Percentiles rank a stretch among this genome's conserved stretches.
phyloP scores from a whole-genome alignment of 441 rosid species.

The Kokia cookei region DNA sequence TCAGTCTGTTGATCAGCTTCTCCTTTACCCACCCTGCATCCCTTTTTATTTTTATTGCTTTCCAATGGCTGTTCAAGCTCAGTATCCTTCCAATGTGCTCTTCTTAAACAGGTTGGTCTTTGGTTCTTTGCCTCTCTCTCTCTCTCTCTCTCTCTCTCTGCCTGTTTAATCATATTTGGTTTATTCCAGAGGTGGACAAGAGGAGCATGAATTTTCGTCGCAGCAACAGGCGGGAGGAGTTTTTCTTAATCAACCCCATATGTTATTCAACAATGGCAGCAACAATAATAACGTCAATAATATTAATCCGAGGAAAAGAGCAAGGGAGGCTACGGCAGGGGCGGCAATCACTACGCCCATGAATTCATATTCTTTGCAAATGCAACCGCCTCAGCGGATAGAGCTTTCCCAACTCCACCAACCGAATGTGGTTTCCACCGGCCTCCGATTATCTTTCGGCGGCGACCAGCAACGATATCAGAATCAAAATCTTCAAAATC shows the following conservation, averaged over 20 bases:
- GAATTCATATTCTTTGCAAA: constrained; percentile 37
- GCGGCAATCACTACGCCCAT: constrained; percentile 19
- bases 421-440: constrained; percentile 70
- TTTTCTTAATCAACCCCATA: constrained; percentile 54
- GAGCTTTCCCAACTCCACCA: constrained; percentile 56
- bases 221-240: constrained; percentile 49
- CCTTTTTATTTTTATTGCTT: constrained; percentile 18
- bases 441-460: constrained; percentile 66
- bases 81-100: constrained; percentile 67
- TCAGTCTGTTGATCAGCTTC: background rate
- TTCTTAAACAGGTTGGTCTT: constrained; percentile 64
- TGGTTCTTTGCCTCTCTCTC: background rate
- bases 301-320: constrained; percentile 55
- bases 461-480: constrained; percentile 46
- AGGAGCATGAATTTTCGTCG: constrained; percentile 55
- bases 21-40: constrained; percentile 9
- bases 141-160: background rate
- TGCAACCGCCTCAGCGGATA: constrained; percentile 52
- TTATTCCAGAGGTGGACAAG: constrained; percentile 53
- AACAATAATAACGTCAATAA: constrained; percentile 12
- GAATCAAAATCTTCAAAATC: constrained; percentile 10
- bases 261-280: constrained; percentile 59
- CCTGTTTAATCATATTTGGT: background rate
- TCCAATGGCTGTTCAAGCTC: constrained; percentile 82
- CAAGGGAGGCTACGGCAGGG: constrained; percentile 30